Evolutionary conservation across 805 yeast species (phyloP), one percentile per base, ranked within the genome.

Genomic region (Metschnikowia drakensbergensis): DNA sequence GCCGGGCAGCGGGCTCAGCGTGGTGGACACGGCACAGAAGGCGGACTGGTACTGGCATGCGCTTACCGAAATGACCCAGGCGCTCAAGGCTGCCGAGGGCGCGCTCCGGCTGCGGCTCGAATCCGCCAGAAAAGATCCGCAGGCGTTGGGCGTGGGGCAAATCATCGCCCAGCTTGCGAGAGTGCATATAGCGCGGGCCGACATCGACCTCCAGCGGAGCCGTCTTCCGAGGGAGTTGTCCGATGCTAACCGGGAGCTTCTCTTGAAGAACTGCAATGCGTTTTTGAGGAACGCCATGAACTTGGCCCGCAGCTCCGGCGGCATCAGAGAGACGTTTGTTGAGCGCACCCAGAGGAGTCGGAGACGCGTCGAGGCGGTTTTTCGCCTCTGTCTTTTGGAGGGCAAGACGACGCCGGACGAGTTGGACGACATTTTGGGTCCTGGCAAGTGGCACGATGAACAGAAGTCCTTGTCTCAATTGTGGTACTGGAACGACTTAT

Each of bases 201-300:
- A 80, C 55, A 67, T 79, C 3, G 83, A 78, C 47, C 55, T 76
- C 9, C 82, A 77, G 57, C 63, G 83, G 47, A 63, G 74, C n/a
- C 69, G 66, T 39, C 43, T 58, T 0, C 60, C 59, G 13, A 51
- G 46, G 26, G 66, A 64, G 7, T 59, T 64, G 25, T 70, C 77
- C 0, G 49, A 51, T 2, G 64, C 65, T 11, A 66, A 67, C 54
- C 49, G 50, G 17, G 53, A 49, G 2, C 56, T 74, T 0, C 59
- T 80, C 17, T 48, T 64, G 5, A 59, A 63, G 9, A 80, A 80
- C 48, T 60, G 71, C 39, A 70, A 64, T 37, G 72, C 68, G 3
- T 64, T 78, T 32, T 60, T 77, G 33, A 77, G 74, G 49, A 78
- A 70, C 52, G 77, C 80, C 25, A 60, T 76, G 62, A 69, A 66